Base-by-base conservation (phyloP, 352 stramenopile genomes). In the Pythium phragmiticola region DNA sequence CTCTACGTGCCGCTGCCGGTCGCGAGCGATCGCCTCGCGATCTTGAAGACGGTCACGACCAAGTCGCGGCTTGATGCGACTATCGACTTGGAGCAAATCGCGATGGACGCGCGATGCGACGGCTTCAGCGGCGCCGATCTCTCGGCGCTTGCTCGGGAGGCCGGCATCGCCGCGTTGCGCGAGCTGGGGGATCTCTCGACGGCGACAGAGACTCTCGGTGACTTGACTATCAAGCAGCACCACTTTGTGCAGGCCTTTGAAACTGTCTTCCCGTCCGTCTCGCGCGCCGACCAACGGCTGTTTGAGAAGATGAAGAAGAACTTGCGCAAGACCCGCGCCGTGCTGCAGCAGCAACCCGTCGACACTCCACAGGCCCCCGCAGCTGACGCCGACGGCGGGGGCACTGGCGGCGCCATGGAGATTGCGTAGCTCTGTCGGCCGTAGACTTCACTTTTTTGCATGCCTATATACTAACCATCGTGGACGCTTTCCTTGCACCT, bases 121-220 rank as follows among this genome's bases (percentile, higher is more conserved):
- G 88, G 97, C 30, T 99, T 99, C 75, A 98, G 85, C 75, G 98
- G 98, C 51, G 98, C 98, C 3, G 98, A 99, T 77, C 86, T 99
- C 41, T 95, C 94, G 45, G 96, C 96, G 4, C 77, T 99, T 34
- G 86, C 99, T 39, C 88, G 97, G 21, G 97, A 99, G 74, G 97
- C 98, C 4, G 96, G 96, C 26, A 86, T 99, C 53, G 87, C 96
- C 0, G 96, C 98, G 2, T 75, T 99, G 52, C 52, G 52, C 12
- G 52, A 59, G 19, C 37, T 59, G 14, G 52, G 52, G 4, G 52
- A 59, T 13, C 39, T 80, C 13, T 67, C 67, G 2, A 63, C 50
- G 39, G 69, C 67, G 1, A 63, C 50, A 33, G 54, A 45, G 2
- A 65, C 48, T 42, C 45, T 49, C 19, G 57, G 21, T 2, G 63